Base-by-base conservation (phyloP, 2,329 filamentous ascomycete species). In the Aspergillus novoparasiticus region DNA sequence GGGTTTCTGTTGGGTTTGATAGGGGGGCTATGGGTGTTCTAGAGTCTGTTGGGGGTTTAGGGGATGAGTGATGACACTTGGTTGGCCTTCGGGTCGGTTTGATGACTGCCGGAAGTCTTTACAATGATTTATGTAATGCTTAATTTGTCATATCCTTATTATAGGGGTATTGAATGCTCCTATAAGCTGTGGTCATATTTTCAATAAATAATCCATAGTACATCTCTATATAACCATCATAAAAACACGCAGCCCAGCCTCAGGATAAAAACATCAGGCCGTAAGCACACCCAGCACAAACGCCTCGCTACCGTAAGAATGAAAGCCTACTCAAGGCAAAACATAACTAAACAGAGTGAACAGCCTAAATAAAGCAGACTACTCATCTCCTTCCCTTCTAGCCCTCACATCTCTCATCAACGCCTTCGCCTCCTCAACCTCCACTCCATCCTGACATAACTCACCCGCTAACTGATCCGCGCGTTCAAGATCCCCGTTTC, bases 361-460 rank as follows among this genome's bases (percentile, higher is more conserved):
- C 28, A 6, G 30, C 9, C 28, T 12, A n/a, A 19, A 21, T 12
- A 32, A n/a, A n/a, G 9, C 23, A 8, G 12, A 11, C 61, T 63
- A 71, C 32, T 58, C 66, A 51, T 63, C 68, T 3, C 67, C 76
- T 34, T 92, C 90, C 78, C 93, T 85, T 68, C 91, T 86, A 5
- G 90, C 90, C 69, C 94, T 86, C 14, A 96, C 89, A 77, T 98
- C 94, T 65, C 93, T 86, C 65, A 97, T 91, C 69, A 98, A 81
- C 4, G 93, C 93, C 80, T 98, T 98, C 32, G 95, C 95, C 78
- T 99, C 95, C 76, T 99, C 95, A 2, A 98, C 93, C 78, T 98
- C 95, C 30, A 96, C 89, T 0, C 95, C 95, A 78, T 99, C 95
- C 78, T 97, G 93, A 75, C 94, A 97, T 53, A 99, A 82, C 79